A percentile compares a stretch with the other conserved stretches of the same genome.
These are phyloP conservation scores for Smallanthus sonchifolius DNA, from an alignment of 129 eudicot species.

Conservation along the genomic window DNA sequence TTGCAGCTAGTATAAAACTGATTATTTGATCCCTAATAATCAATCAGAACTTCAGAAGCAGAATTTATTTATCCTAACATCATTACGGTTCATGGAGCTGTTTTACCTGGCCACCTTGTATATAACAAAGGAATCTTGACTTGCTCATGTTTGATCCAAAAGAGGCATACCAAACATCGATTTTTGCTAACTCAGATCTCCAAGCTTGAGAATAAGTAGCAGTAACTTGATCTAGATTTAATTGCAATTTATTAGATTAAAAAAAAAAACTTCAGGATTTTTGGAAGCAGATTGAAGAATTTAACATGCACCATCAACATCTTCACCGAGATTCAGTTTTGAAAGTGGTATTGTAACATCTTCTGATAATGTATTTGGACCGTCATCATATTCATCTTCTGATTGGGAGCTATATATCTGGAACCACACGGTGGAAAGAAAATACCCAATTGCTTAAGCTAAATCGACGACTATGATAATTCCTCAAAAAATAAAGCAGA, in stretches of 20 bases:
- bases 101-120: slow-evolving; percentile 94
- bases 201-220: slow-evolving; percentile 42
- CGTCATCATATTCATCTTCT: slow-evolving; percentile 50
- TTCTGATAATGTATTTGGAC: slow-evolving; percentile 31
- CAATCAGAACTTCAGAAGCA: neutral
- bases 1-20: neutral
- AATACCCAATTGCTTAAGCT: neutral
- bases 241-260: slow-evolving; percentile 4
- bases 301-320: slow-evolving; percentile 36
- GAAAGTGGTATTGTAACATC: slow-evolving; percentile 60
- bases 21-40: neutral
- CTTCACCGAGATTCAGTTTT: slow-evolving; percentile 52
- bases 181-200: slow-evolving; percentile 68
- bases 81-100: neutral
- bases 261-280: neutral
- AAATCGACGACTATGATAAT: neutral
- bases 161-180: slow-evolving; percentile 90
- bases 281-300: neutral
- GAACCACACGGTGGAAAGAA: neutral
- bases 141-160: slow-evolving; percentile 91
- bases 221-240: slow-evolving; percentile 31
- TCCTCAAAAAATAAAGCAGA: neutral
- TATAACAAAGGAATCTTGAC: slow-evolving; percentile 80
- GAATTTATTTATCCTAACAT: neutral
- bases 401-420: slow-evolving; percentile 68